Evolutionary conservation across 371 early-diverging fungal species (phyloP).

Genomic region (Zancudomyces culisetae): DNA sequence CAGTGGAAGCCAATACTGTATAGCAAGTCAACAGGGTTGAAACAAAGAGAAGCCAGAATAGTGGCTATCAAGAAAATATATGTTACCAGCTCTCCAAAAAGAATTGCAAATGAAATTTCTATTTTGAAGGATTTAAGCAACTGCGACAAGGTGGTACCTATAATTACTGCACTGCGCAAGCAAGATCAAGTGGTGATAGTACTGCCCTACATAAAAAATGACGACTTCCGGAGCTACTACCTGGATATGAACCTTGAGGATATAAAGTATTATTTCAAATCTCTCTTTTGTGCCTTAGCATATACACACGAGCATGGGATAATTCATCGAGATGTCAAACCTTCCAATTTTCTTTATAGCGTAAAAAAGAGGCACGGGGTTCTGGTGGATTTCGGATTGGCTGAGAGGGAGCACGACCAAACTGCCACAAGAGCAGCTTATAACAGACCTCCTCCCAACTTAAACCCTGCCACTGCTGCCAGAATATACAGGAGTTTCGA

Average conservation of each 20-base stretch:
- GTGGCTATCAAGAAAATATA: slow-evolving; percentile 91
- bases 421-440: slow-evolving; percentile 4
- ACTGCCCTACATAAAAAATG: slow-evolving; percentile 72
- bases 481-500: slow-evolving; percentile 19
- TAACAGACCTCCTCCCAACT: slow-evolving; percentile 11
- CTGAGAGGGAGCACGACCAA: slow-evolving; percentile 35
- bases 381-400: slow-evolving; percentile 97
- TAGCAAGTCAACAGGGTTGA: not conserved
- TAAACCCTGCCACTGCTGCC: slow-evolving; percentile 18
- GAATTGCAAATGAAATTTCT: slow-evolving; percentile 79
- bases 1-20: slow-evolving; percentile 28
- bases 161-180: slow-evolving; percentile 65
- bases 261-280: slow-evolving; percentile 60
- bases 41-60: slow-evolving; percentile 15
- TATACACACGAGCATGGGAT: slow-evolving; percentile 50
- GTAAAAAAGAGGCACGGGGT: slow-evolving; percentile 45
- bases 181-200: slow-evolving; percentile 73
- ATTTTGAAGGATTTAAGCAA: slow-evolving; percentile 56
- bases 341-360: slow-evolving; percentile 89
- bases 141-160: slow-evolving; percentile 40
- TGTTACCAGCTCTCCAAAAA: slow-evolving; percentile 58
- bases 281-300: slow-evolving; percentile 49
- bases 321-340: slow-evolving; percentile 93
- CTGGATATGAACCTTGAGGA: slow-evolving; percentile 39
- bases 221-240: slow-evolving; percentile 50